Percentiles rank a stretch among this genome's conserved stretches.
Conservation (phyloP, 305 asterid species). For the Fraxinus greggii region DNA sequence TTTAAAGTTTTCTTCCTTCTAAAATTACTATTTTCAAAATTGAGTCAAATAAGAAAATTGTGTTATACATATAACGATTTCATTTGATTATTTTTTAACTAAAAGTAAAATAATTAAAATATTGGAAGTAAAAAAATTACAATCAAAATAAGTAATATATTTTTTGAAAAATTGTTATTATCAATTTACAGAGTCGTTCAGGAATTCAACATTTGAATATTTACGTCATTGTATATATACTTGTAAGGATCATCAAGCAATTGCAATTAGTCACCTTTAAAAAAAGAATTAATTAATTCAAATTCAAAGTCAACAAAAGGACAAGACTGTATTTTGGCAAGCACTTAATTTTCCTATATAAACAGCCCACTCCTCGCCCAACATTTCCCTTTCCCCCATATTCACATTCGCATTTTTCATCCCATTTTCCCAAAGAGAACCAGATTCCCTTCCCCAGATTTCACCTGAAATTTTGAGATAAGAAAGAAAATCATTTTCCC, state of each 20-base stretch:
- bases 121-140: neutral
- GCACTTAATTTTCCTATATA: neutral
- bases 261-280: too few species aligned
- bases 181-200: too few species aligned
- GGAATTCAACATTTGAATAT: too few species aligned
- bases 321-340: slow-evolving; percentile 19
- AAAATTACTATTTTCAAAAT: neutral
- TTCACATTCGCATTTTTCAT: neutral
- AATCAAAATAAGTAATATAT: neutral
- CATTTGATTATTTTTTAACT: too few species aligned
- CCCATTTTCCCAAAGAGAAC: neutral
- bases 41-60: too few species aligned
- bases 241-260: too few species aligned
- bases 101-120: too few species aligned
- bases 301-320: neutral
- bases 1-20: neutral
- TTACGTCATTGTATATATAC: too few species aligned
- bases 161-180: too few species aligned
- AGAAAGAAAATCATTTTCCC: neutral
- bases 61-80: too few species aligned
- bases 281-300: too few species aligned
- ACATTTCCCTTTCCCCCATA: neutral
- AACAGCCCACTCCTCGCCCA: neutral
- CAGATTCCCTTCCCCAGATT: neutral
- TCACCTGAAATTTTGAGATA: neutral